Base-by-base conservation (phyloP, 805 yeast species). In the Candida ipomoeae region DNA sequence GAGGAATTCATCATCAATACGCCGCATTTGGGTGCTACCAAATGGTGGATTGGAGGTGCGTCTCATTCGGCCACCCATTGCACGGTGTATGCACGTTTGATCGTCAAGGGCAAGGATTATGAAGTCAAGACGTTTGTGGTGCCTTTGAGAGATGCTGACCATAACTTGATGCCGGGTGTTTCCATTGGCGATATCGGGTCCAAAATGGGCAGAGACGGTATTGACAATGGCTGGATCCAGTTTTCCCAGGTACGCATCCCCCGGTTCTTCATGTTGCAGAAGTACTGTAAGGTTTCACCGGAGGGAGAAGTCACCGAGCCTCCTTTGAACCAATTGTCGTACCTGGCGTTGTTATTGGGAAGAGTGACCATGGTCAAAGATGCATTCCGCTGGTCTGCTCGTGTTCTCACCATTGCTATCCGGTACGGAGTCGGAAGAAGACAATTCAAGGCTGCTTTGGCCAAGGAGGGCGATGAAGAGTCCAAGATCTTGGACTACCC, bases 11-110 rank as follows among this genome's bases (percentile, higher is more conserved):
- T 79, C 49, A 82, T 91, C 61, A 80, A 88, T 64, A 91, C 97
- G 11, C 97, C 97, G 1, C 87, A 90, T 63, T 67, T 87, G 49
- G 91, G 95, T 35, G 97, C 97, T 40, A 90, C 97, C 23, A 91
- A 91, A 67, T 91, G 97, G 97, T 91, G 97, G 97, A 91, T 91
- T 62, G 97, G 97, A 44, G 97, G 97, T 60, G 97, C 97, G 39
- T 97, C 97, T 10, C 95, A 89, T 68, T 84, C 96, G 18, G 89
- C 97, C 5, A 89, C 91, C 29, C 97, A 91, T 70, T 75, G 89
- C 21, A 82, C 84, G n/a, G 86, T 82, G 23, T 91, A 84, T 66
- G 97, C 97, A 4, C 78, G 97, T 53, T 75, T 91, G 54, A 80
- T 87, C 47, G 89, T 89, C 31, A 74, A 84, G 42, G 92, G 87